Base-by-base conservation (phyloP, 2,329 filamentous ascomycete species). In the Arthrobotrys iridis region DNA sequence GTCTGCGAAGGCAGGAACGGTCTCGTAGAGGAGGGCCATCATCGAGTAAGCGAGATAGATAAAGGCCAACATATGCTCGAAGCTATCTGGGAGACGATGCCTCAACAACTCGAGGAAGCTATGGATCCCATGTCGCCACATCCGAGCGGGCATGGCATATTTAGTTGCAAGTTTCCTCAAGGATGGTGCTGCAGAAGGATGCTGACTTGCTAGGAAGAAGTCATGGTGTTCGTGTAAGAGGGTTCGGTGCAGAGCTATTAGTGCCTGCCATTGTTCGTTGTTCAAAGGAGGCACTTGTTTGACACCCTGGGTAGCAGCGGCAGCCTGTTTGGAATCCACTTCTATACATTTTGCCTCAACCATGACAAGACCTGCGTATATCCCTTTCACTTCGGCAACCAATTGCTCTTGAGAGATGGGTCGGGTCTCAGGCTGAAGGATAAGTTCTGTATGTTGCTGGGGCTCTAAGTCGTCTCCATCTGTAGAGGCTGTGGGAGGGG, bases 101-200 rank as follows among this genome's bases (percentile, higher is more conserved):
- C 92, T 85, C 0, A 96, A 82, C 0, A 96, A 81, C 77, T 96
- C 92, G 0, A 96, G 84, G 68, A 95, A 95, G 0, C 88, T 89
- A 80, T 96, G 93, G 2, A 98, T 97, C 0, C 92, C 94, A 78
- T 96, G 92, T 0, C 92, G 86, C 95, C 95, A 98, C 91, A 98
- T 95, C 0, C 94, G 85, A 0, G 92, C 93, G 0, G 94, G 93
- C 92, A 98, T 97, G 0, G 89, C 89, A 78, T 97, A 97, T 76
- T 95, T 95, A 0, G 87, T 86, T 0, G 93, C 90, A 0, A 97
- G 82, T 0, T 88, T 84, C 2, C 87, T 86, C 0, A 98, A 81
- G 0, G 89, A 88, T 0, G 85, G 85, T 22, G 86, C 91, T 0
- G 93, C 92, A 0, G 89, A 90, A 0, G 93, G 93, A 79, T 98